These are phyloP conservation scores for Fusarium gaditjirri DNA, from an alignment of 2,329 filamentous ascomycete genomes.

Conservation along the genomic window DNA sequence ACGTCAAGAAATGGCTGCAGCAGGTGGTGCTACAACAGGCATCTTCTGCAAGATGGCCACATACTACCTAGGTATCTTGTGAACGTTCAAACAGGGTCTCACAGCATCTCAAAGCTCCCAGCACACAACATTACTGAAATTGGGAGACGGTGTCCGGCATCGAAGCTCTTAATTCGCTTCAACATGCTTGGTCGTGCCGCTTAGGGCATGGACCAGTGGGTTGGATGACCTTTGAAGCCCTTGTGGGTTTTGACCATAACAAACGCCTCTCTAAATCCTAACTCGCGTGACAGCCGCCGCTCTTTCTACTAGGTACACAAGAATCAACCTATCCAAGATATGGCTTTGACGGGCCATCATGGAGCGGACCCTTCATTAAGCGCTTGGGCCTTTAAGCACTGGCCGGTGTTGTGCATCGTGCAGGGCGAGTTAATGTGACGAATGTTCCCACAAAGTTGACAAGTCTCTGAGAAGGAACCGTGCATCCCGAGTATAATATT, in stretches of 20 bases:
- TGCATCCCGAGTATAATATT: conserved; percentile 1
- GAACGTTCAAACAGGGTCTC: neutral
- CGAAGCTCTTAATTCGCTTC: conserved; percentile 10
- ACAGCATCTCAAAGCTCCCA: neutral
- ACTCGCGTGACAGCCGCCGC: conserved; percentile 25
- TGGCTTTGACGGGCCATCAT: conserved; percentile 12
- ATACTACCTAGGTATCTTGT: neutral
- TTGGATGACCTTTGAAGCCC: conserved; percentile 19
- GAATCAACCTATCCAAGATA: conserved; percentile 4
- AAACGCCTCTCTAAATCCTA: conserved; percentile 15
- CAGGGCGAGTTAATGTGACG: conserved; percentile 6
- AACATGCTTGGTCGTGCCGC: neutral
- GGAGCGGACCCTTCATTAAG: conserved; percentile 17
- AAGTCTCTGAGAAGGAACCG: conserved; percentile 4
- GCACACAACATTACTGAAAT: neutral
- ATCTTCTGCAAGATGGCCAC: neutral
- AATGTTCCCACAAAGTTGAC: neutral
- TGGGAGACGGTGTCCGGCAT: neutral
- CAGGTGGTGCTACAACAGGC: neutral
- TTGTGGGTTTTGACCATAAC: conserved; percentile 29
- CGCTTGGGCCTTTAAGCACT: conserved; percentile 21
- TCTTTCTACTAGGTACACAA: conserved; percentile 6
- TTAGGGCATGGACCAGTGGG: conserved; percentile 16
- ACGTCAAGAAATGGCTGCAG: neutral
- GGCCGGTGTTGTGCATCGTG: conserved; percentile 27